Conservation (phyloP, 2,329 filamentous ascomycete species). For the Colletotrichum limetticola region DNA sequence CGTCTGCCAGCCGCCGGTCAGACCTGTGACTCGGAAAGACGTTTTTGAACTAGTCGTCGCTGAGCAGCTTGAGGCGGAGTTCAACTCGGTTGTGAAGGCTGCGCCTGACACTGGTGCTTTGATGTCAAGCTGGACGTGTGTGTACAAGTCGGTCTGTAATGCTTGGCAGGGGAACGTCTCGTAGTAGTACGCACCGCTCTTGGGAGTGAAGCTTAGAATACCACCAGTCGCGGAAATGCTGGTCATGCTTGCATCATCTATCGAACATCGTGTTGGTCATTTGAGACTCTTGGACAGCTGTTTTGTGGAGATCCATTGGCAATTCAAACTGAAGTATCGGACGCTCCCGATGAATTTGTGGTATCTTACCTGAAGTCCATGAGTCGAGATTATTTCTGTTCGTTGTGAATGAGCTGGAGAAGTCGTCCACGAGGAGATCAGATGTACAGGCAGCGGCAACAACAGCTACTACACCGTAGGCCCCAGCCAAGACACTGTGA, state of each 20-base stretch:
- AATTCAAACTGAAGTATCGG: background rate
- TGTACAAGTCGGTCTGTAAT: constrained; percentile 57
- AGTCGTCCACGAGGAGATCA: constrained; percentile 47
- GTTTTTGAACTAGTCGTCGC: constrained; percentile 53
- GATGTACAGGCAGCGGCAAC: constrained; percentile 39
- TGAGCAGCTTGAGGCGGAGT: constrained; percentile 52
- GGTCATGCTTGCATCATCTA: constrained; percentile 62
- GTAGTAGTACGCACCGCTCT: constrained; percentile 62
- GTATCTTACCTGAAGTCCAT: constrained; percentile 48
- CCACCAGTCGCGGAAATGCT: constrained; percentile 52
- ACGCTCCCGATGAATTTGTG: background rate
- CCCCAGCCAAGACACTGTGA: constrained; percentile 31
- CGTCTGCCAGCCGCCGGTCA: constrained; percentile 61
- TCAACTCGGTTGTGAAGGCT: constrained; percentile 49
- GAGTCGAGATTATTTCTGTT: constrained; percentile 46
- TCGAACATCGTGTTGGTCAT: constrained; percentile 13
- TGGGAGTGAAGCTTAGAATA: constrained; percentile 61
- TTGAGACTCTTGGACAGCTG: background rate
- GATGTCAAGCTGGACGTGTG: constrained; percentile 49
- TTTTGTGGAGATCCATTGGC: background rate
- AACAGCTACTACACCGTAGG: constrained; percentile 32
- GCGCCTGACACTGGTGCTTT: constrained; percentile 38
- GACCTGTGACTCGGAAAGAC: constrained; percentile 53
- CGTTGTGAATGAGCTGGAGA: constrained; percentile 44
- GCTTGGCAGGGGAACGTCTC: constrained; percentile 61